These are phyloP conservation scores for Pestalotiopsis sp. DNA, from an alignment of 2,329 filamentous ascomycete species.

Conservation along the genomic window DNA sequence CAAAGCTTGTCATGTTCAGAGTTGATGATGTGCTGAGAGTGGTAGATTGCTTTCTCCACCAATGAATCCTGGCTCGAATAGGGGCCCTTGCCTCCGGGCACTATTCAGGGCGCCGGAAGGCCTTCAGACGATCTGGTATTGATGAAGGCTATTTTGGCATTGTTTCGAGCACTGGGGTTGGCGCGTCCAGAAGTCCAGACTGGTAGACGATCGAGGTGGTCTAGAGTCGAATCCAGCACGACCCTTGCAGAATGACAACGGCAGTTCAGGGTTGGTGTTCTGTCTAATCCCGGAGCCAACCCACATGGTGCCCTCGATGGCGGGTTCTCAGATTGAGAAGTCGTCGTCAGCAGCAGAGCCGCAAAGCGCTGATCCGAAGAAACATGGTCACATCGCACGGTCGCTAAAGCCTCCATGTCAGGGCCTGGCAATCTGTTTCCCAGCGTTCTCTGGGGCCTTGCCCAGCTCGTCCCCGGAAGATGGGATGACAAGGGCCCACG, in stretches of 20 bases:
- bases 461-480: neutral
- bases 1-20: conserved; percentile 6
- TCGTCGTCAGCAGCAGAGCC: conserved; percentile 11
- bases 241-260: conserved; percentile 3
- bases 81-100: conserved; percentile 5
- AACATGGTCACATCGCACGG: neutral
- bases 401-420: conserved; percentile 3
- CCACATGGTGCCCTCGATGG: neutral
- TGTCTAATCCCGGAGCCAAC: neutral
- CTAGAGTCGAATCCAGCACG: neutral
- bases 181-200: neutral
- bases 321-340: conserved; percentile 12
- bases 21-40: conserved; percentile 11
- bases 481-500: conserved; percentile 4
- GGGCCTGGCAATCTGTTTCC: conserved; percentile 8
- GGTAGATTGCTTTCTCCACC: conserved; percentile 14
- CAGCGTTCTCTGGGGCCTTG: neutral
- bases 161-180: neutral
- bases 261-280: neutral
- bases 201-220: neutral
- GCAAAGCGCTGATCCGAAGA: neutral
- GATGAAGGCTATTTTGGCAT: conserved; percentile 1
- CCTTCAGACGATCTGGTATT: neutral
- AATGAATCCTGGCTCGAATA: conserved; percentile 11
- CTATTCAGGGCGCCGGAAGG: conserved; percentile 4